Evolutionary conservation across 106 monocot species (phyloP), one percentile per base, ranked within the genome.

Genomic region (Allium cepa): DNA sequence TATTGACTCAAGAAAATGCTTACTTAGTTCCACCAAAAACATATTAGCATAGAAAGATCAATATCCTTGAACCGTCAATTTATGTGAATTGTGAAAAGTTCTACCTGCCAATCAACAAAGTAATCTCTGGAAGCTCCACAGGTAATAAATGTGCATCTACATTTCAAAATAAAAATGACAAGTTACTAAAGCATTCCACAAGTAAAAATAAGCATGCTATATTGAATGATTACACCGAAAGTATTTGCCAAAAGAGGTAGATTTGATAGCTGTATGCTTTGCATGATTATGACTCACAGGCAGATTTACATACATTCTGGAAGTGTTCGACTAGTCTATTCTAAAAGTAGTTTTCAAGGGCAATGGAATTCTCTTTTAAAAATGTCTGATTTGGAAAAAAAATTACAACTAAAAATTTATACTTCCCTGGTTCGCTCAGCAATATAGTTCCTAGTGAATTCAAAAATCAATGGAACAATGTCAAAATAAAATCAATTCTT

Each of bases 101-200:
- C 62, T 87, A 93, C 99, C 99, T 87, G 62, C 90, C 87, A 69
- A 79, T 90, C 69, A 81, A 58, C 57, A 86, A 73, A 63, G 82
- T 75, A 67, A 93, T 79, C 49, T 99, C 90, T 71, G 90, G 93
- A 79, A 93, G 71, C 45, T 93, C 99, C 57, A 93, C 85, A 10
- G 99, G 99, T 61, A 99, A 69, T 22, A 99, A 78, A 46, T 93
- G 99, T 46, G 90, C 93, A 80, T 99, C 99, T 99, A 65, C 17
- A 60, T 45, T 47, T 22, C 49, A 72, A 77, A 17, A 73, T 18
- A 59, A 8, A 71, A 58, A 16, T 8, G 18, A 68, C 8, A 70
- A 78, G 11, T 26, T 13, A 28, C 56, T 14, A 67, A 22, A 17
- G 56, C 17, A 10, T 16, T 58, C 16, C 26, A 55, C 13, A 45